phyloP scores from a whole-genome alignment of 1,284 basidiomycete genomes.

The Trichosporon sp. region DNA sequence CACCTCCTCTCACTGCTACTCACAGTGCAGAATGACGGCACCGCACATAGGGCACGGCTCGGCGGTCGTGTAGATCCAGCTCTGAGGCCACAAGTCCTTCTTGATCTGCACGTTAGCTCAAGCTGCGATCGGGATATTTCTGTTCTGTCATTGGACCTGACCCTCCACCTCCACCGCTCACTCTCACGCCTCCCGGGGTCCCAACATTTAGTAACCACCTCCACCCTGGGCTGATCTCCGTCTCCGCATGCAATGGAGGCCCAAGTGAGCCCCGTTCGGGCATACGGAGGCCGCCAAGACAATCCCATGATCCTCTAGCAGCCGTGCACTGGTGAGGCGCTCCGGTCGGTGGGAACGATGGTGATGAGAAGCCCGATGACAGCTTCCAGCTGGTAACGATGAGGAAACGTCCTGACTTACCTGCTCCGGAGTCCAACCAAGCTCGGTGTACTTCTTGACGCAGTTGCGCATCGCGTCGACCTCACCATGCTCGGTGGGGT shows the following conservation, averaged over 20 bases:
- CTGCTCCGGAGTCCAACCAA: background rate
- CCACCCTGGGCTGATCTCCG: background rate
- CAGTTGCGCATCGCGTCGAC: conserved; percentile 1
- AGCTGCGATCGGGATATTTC: background rate
- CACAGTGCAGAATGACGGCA: conserved; percentile 2
- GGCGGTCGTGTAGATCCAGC: conserved; percentile 8
- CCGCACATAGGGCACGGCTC: conserved; percentile 7
- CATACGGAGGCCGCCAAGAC: background rate
- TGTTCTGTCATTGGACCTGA: background rate
- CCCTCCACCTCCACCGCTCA: background rate
- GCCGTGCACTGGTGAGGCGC: too few species aligned
- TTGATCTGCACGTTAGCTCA: background rate
- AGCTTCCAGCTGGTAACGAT: too few species aligned
- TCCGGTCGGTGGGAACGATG: too few species aligned
- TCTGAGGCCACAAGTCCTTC: conserved; percentile 2
- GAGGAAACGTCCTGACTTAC: background rate
- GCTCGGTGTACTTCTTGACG: background rate
- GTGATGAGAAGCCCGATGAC: too few species aligned
- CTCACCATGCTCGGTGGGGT: conserved; percentile 8
- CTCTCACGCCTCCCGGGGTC: background rate
- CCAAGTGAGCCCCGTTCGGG: background rate
- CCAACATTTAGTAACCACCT: background rate
- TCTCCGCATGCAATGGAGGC: background rate
- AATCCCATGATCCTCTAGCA: background rate
- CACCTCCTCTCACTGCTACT: background rate